Base-by-base conservation (phyloP, 177 flowering plant genomes). In the Telopea speciosissima region DNA sequence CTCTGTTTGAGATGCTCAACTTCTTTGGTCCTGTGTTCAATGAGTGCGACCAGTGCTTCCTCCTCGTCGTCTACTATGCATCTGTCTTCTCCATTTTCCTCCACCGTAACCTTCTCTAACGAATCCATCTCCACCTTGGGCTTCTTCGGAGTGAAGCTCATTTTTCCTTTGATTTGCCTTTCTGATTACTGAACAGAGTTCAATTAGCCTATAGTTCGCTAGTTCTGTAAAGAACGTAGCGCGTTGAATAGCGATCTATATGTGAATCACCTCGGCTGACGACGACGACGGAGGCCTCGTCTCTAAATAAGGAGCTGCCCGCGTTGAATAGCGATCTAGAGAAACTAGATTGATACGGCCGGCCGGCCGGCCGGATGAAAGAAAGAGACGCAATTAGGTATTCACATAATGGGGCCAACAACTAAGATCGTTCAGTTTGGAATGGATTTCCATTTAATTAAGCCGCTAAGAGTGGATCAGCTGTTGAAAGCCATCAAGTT, bases 1-100 rank as follows among this genome's bases (percentile, higher is more conserved):
- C 82, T 83, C 49, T 77, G 74, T 26, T 74, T 79, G 60, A 84
- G 77, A 70, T 83, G 84, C 23, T 86, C 83, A 17, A 89, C 89
- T 79, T 88, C 90, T 44, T 76, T 82, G 66, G 84, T 69, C 25
- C 92, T 88, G 76, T 88, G 90, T 52, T 87, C 86, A 64, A 86
- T 74, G 26, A 88, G 76, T 49, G 96, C 92, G 1, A 87, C 66
- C 69, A 88, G 63, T 0, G 86, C 90, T 75, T 85, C 86, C 69
- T 90, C 90, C 45, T 84, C 86, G 72, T 84, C 90, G 36, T n/a
- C n/a, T n/a, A n/a, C n/a, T n/a, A 66, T 58, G 72, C 65, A 59
- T 33, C 54, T 17, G 23, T 26, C 60, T 21, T 26, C 62, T 26
- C 22, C 59, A 5, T 24, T 19, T 9, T 17, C 28, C 19, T 45